phyloP scores from a whole-genome alignment of 306 rosid genomes.

The Lablab purpureus region DNA sequence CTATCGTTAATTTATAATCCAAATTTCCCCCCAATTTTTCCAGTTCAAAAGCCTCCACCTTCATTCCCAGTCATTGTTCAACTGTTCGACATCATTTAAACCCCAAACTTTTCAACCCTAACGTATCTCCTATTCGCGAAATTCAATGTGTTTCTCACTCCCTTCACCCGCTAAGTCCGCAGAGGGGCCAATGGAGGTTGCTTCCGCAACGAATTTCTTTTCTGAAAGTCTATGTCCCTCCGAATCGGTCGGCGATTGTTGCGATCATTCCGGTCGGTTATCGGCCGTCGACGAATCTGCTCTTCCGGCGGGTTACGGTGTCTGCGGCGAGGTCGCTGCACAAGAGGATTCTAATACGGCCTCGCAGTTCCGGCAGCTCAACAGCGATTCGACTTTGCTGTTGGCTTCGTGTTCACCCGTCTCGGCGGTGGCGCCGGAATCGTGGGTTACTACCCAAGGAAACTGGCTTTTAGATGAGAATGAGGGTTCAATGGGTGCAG shows the following conservation, averaged over 20 bases:
- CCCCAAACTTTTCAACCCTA: constrained; percentile 35
- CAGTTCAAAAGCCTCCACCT: neutral
- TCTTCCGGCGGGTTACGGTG: neutral
- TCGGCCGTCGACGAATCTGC: neutral
- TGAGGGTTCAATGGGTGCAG: neutral
- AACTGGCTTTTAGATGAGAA: neutral
- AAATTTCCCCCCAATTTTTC: neutral
- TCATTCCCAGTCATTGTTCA: neutral
- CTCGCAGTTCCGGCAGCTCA: neutral
- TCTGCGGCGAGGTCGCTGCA: neutral
- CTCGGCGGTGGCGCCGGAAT: constrained; percentile 35
- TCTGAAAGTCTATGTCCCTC: constrained; percentile 35
- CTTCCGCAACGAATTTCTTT: constrained; percentile 18
- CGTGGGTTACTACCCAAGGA: neutral
- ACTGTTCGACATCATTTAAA: neutral
- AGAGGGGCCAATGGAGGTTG: neutral
- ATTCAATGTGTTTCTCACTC: constrained; percentile 5
- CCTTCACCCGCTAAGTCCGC: neutral
- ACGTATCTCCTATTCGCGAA: neutral
- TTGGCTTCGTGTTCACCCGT: constrained; percentile 21
- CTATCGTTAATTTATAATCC: constrained; percentile 7
- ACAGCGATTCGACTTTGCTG: neutral
- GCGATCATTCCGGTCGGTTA: neutral
- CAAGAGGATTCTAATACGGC: constrained; percentile 24
- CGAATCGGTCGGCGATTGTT: constrained; percentile 20